Evolutionary conservation across 306 rosid species (phyloP), one percentile per base, ranked within the genome.

Genomic region (Vigna hirtella): DNA sequence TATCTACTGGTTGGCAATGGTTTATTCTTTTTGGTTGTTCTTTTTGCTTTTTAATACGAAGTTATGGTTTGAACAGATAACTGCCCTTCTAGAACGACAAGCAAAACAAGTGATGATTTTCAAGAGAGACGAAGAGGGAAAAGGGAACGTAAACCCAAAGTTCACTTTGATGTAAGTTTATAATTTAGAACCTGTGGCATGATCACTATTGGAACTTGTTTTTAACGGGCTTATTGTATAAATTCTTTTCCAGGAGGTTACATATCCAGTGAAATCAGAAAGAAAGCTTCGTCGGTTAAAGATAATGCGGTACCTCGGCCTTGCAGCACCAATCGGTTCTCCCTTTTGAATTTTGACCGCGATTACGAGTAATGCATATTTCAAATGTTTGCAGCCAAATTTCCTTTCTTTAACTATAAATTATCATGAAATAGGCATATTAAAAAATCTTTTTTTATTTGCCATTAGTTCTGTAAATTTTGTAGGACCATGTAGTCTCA

Each of bases 291-390:
- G 97, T 4, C 85, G 88, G 78, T 67, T 91, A 42, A 85, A 84
- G 91, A 90, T 91, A 84, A 91, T 91, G 97, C 91, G 94, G 52
- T 77, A 82, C 80, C 88, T 91, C 4, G 94, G 97, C 63, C 97
- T 90, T 63, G 86, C 83, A 32, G 87, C 91, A 73, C 97, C 97
- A 5, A 50, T 82, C 76, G 94, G 97, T 59, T 91, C 97, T 71
- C 97, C 97, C 6, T 91, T 74, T 76, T 82, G 57, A 78, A 17
- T 66, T 66, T 42, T 66, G 72, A 20, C 16, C 73, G 7, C 26
- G 63, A 73, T 65, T 28, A 52, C 22, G 15, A 49, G 68, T 38
- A 47, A 70, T 70, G 45, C 62, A 50, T 74, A 32, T 74, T 65
- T 70, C 58, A 72, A 53, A 34, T 36, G 50, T n/a, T 82, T 59